Evolutionary conservation across 345 rosid genomes (phyloP), one percentile per base, ranked within the genome.

Genomic region (Lepidium didymum): DNA sequence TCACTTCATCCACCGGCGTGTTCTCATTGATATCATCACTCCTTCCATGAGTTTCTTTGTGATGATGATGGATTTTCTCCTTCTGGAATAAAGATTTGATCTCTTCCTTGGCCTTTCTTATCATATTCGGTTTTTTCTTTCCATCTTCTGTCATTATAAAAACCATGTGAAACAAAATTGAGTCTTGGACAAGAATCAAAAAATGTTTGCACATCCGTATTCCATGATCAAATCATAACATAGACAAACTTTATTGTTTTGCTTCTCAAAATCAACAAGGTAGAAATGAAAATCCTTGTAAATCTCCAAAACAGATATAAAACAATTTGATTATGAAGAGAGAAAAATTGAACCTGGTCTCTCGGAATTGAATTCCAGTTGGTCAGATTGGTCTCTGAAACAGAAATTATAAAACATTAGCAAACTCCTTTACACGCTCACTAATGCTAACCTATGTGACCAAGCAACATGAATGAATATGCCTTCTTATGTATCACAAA

Each of bases 1-100:
- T 86, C 49, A 86, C 82, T 67, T 82, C 81, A 27, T 68, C 46
- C n/a, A 82, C 72, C 0, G 68, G 79, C 0, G 84, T 83, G 72
- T 45, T 72, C 54, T 78, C 85, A 44, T 86, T 41, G 43, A 83
- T 81, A 49, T 70, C 78, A 14, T 84, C 78, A 19, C 75, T 78
- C 45, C 19, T 75, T 43, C 85, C 88, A 56, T 80, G 89, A 50
- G 80, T 74, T 74, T 88, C 86, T 62, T 77, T 82, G 56, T 52
- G 72, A 15, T 58, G 77, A 36, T 73, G 57, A 51, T 56, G 71
- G 58, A 51, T 51, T 70, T 63, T 74, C 33, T 67, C 78, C 59
- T 74, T 74, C 5, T 61, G 69, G 69, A 74, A 68, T 35, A 52
- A 64, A 63, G 82, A 62, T 68, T 75, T 83, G 43, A 80, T 64